phyloP scores from a whole-genome alignment of 176 grass and related monocot genomes.

The Thalia dealbata region DNA sequence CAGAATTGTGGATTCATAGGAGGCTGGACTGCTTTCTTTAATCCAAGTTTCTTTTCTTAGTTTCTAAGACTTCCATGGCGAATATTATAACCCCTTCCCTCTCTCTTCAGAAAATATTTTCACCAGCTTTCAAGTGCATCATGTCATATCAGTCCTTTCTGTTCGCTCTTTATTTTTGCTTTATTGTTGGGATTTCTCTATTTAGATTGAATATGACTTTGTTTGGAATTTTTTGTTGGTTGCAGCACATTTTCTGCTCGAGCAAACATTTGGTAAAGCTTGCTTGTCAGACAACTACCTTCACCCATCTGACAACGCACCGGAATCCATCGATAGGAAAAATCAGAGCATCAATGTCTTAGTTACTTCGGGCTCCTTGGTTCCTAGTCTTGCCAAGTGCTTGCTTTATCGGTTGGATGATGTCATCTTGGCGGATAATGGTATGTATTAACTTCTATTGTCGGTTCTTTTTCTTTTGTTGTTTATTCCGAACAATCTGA shows the following conservation, averaged over 20 bases:
- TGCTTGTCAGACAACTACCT: constrained; percentile 1
- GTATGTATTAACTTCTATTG: constrained; percentile 25
- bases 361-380: constrained; percentile 86
- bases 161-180: too few relatives aligned
- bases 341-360: constrained; percentile 45
- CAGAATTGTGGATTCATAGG: too few relatives aligned
- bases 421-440: constrained; percentile 68
- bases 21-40: too few relatives aligned
- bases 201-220: background rate
- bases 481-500: background rate
- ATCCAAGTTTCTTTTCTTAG: too few relatives aligned
- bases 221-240: constrained; percentile 14
- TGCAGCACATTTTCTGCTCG: constrained; percentile 53
- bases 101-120: background rate
- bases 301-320: background rate
- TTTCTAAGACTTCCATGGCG: too few relatives aligned
- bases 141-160: background rate
- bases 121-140: background rate
- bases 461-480: background rate
- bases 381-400: constrained; percentile 96
- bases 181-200: background rate
- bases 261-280: constrained; percentile 42
- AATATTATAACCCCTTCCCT: too few relatives aligned
- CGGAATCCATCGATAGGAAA: background rate
- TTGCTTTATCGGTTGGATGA: constrained; percentile 82